These are phyloP conservation scores for Eucalyptus brandiana DNA, from an alignment of 345 rosid genomes.

Conservation along the genomic window DNA sequence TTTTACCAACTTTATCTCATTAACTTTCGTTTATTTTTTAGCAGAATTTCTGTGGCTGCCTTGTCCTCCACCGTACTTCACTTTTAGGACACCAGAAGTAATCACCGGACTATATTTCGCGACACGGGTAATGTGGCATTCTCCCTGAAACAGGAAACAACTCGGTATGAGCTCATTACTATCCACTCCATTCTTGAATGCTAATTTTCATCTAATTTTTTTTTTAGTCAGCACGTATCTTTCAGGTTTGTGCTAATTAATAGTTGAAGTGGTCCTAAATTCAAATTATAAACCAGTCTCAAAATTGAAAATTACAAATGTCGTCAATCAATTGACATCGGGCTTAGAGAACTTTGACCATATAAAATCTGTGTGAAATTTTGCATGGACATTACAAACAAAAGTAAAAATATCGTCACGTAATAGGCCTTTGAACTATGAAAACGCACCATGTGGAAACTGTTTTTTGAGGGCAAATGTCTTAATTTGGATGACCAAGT, in stretches of 20 bases:
- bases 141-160: slow-evolving; percentile 19
- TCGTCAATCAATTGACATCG: not conserved
- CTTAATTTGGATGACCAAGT: slow-evolving; percentile 25
- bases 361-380: no score
- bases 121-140: slow-evolving; percentile 25
- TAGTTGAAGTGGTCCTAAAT: not conserved
- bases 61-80: slow-evolving; percentile 19
- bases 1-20: not conserved
- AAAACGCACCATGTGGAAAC: not conserved
- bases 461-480: slow-evolving; percentile 23
- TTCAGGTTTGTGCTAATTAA: not conserved
- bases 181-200: not conserved
- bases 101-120: slow-evolving; percentile 29
- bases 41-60: slow-evolving; percentile 33
- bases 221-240: no score
- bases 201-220: not conserved
- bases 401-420: not conserved
- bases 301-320: not conserved
- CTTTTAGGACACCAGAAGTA: not conserved
- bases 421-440: not conserved
- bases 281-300: not conserved
- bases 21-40: not conserved
- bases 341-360: not conserved
- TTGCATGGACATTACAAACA: not conserved
- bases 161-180: not conserved